A percentile compares a stretch with the other conserved stretches of the same genome.
phyloP scores from a whole-genome alignment of 208 protist species.

The Trypanosoma theileri region DNA sequence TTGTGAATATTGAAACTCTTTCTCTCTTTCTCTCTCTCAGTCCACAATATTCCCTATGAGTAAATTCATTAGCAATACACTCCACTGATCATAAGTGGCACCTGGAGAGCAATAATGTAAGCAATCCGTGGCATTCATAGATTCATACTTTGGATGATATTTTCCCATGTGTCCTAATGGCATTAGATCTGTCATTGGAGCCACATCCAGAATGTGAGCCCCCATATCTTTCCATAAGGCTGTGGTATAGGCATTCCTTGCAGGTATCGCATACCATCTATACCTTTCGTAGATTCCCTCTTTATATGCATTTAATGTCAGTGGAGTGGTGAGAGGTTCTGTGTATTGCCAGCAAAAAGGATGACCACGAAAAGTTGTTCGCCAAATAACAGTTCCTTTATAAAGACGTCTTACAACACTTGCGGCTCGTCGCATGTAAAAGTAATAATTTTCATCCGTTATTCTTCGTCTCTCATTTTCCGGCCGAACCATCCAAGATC shows the following conservation, averaged over 20 bases:
- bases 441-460: slow-evolving; percentile 17
- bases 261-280: slow-evolving; percentile 27
- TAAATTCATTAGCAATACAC: slow-evolving; percentile 27
- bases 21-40: background rate
- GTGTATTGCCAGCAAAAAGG: slow-evolving; percentile 24
- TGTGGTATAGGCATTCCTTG: slow-evolving; percentile 21
- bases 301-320: background rate
- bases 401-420: slow-evolving; percentile 21
- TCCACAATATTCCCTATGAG: slow-evolving; percentile 24
- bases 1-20: too few relatives aligned
- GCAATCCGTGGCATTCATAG: slow-evolving; percentile 30
- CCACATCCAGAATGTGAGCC: slow-evolving; percentile 29
- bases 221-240: slow-evolving; percentile 21
- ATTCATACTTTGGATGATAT: slow-evolving; percentile 19
- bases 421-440: slow-evolving; percentile 21
- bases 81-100: slow-evolving; percentile 25
- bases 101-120: slow-evolving; percentile 37
- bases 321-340: slow-evolving; percentile 5
- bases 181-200: slow-evolving; percentile 25
- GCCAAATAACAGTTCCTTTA: slow-evolving; percentile 32
- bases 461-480: slow-evolving; percentile 4
- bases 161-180: slow-evolving; percentile 29
- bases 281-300: slow-evolving; percentile 11
- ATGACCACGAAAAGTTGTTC: slow-evolving; percentile 30
- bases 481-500: slow-evolving; percentile 31